Percentiles rank a stretch among this genome's conserved stretches.
Conservation (phyloP, 352 stramenopile species). For the Phytophthora boehmeriae region DNA sequence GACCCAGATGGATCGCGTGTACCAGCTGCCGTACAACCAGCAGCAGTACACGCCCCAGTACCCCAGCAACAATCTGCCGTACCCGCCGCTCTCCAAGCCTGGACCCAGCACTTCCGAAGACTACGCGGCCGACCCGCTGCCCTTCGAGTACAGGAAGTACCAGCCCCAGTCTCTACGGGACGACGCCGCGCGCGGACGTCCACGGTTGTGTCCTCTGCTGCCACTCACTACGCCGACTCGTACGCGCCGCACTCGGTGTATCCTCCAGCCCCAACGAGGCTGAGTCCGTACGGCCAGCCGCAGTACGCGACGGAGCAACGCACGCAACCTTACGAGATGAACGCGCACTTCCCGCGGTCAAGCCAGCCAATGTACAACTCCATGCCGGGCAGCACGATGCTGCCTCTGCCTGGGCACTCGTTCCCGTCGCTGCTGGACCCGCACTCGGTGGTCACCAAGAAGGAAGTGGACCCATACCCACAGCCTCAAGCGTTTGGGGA, state of each 20-base stretch:
- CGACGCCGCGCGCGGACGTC: slow-evolving; percentile 4
- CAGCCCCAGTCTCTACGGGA: slow-evolving; percentile 24
- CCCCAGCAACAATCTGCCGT: slow-evolving; percentile 23
- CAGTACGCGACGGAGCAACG: slow-evolving; percentile 31
- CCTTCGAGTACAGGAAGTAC: slow-evolving; percentile 79
- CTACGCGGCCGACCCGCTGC: slow-evolving; percentile 78
- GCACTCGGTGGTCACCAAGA: slow-evolving; percentile 32
- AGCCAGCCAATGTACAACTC: slow-evolving; percentile 34
- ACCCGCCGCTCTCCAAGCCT: slow-evolving; percentile 26
- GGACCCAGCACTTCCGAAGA: slow-evolving; percentile 49
- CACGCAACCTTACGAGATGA: slow-evolving; percentile 35
- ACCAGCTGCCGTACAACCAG: slow-evolving; percentile 35
- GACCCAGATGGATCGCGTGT: slow-evolving; percentile 30
- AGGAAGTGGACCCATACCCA: slow-evolving; percentile 41
- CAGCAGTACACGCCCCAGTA: slow-evolving; percentile 28
- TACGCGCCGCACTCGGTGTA: slow-evolving; percentile 41
- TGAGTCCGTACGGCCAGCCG: slow-evolving; percentile 28
- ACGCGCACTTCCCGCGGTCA: slow-evolving; percentile 41
- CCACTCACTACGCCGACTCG: slow-evolving; percentile 36
- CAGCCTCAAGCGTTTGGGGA: slow-evolving; percentile 26
- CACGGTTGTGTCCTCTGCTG: slow-evolving; percentile 17
- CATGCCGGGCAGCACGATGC: slow-evolving; percentile 31
- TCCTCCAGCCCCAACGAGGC: slow-evolving; percentile 18
- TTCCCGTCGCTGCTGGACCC: slow-evolving; percentile 66
- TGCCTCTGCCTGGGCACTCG: slow-evolving; percentile 43